Percentiles rank a stretch among this genome's conserved stretches.
phyloP scores from a whole-genome alignment of 2,329 filamentous ascomycete species.

The Alternaria novae-zelandiae region DNA sequence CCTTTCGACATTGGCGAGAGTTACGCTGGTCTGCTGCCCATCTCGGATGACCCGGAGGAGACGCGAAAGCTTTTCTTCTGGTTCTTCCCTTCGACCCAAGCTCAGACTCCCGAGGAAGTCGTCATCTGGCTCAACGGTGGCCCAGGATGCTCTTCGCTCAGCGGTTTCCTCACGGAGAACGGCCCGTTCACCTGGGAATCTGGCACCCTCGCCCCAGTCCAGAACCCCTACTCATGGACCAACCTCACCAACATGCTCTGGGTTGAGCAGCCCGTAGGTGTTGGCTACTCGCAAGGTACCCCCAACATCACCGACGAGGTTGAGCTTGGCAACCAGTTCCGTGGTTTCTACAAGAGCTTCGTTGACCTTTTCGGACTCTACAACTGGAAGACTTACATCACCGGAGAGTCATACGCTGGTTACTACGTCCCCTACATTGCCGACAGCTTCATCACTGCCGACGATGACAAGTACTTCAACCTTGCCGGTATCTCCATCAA shows the following conservation, averaged over 20 bases:
- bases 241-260: constrained; percentile 52
- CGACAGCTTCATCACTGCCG: constrained; percentile 60
- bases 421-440: constrained; percentile 65
- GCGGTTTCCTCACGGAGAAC: constrained; percentile 77
- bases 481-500: constrained; percentile 59
- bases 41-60: constrained; percentile 59
- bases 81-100: constrained; percentile 67
- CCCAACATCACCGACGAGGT: constrained; percentile 57
- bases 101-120: constrained; percentile 62
- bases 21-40: constrained; percentile 68
- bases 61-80: constrained; percentile 66
- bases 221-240: constrained; percentile 74
- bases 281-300: constrained; percentile 52
- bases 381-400: constrained; percentile 61
- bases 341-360: constrained; percentile 62
- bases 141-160: constrained; percentile 60
- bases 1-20: constrained; percentile 71
- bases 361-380: constrained; percentile 61
- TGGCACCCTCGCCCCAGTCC: constrained; percentile 69
- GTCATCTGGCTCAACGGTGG: constrained; percentile 60
- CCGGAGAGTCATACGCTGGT: constrained; percentile 64
- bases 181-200: constrained; percentile 66
- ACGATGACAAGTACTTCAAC: constrained; percentile 59
- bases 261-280: constrained; percentile 59
- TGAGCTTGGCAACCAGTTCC: constrained; percentile 55